Evolutionary conservation across 495 filamentous ascomycete species (phyloP).

Genomic region (Tuber melanosporum): DNA sequence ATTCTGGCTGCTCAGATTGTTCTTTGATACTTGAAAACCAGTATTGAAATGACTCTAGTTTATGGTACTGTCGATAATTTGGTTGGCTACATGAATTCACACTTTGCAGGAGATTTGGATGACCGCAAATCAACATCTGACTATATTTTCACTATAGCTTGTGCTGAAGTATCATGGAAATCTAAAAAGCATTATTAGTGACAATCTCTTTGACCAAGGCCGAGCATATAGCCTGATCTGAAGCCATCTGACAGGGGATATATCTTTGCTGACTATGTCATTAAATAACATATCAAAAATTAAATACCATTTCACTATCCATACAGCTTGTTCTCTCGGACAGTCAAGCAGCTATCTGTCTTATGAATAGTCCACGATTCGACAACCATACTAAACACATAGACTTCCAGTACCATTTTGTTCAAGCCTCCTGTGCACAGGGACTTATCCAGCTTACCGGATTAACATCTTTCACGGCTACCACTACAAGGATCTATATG

Average conservation of each 20-base stretch:
- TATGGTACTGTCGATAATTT: background rate
- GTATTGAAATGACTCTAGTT: background rate
- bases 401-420: too few relatives aligned
- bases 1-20: constrained; percentile 14
- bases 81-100: constrained; percentile 10
- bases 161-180: constrained; percentile 4
- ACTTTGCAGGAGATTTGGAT: constrained; percentile 17
- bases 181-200: background rate
- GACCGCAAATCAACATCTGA: constrained; percentile 25
- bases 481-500: too few relatives aligned
- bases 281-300: background rate
- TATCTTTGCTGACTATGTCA: background rate
- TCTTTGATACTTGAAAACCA: constrained; percentile 30
- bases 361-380: too few relatives aligned
- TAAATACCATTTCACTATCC: too few relatives aligned
- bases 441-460: too few relatives aligned
- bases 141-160: constrained; percentile 22
- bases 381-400: too few relatives aligned
- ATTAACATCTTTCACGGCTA: too few relatives aligned
- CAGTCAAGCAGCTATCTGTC: too few relatives aligned
- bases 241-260: constrained; percentile 5
- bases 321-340: too few relatives aligned
- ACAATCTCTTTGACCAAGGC: constrained; percentile 10
- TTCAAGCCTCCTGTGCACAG: too few relatives aligned
- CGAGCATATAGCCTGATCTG: constrained; percentile 13